Conservation (phyloP, 495 filamentous ascomycete genomes). For the Gamarada debralockiae region DNA sequence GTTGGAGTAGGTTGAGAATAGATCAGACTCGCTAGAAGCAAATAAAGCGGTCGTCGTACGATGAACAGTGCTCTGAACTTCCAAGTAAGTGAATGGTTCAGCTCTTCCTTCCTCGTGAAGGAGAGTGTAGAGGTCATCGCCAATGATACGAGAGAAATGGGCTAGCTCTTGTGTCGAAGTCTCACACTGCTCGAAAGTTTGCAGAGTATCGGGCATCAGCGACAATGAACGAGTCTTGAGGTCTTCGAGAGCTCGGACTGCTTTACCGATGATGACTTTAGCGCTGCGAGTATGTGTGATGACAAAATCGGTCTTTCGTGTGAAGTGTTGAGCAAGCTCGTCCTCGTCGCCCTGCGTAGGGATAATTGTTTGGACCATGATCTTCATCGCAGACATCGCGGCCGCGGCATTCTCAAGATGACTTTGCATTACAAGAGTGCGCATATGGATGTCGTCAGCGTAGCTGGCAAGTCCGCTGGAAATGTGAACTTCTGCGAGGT, state of each 20-base stretch:
- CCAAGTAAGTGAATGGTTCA: conserved; percentile 60
- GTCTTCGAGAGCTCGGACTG: conserved; percentile 72
- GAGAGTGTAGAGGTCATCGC: conserved; percentile 57
- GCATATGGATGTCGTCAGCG: conserved; percentile 75
- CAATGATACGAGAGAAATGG: conserved; percentile 60
- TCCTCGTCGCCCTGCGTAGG: conserved; percentile 48
- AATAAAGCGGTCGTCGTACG: conserved; percentile 48
- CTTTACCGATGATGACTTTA: conserved; percentile 81
- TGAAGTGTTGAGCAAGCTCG: conserved; percentile 62
- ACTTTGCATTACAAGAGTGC: conserved; percentile 68
- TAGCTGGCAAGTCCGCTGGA: conserved; percentile 67
- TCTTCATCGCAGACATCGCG: conserved; percentile 57
- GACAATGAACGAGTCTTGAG: conserved; percentile 74
- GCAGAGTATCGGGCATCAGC: conserved; percentile 48
- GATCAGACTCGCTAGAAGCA: conserved; percentile 48
- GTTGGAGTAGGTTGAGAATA: conserved; percentile 64
- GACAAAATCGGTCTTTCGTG: conserved; percentile 67
- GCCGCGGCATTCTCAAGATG: conserved; percentile 75
- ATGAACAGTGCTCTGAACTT: conserved; percentile 59
- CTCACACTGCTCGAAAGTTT: conserved; percentile 57
- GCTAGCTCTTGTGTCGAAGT: conserved; percentile 61
- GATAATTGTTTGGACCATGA: conserved; percentile 61
- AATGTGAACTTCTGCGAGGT: conserved; percentile 79
- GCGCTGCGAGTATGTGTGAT: conserved; percentile 72
- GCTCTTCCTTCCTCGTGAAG: conserved; percentile 72